phyloP scores from a whole-genome alignment of 306 rosid genomes.

The Vachellia pachyceras region DNA sequence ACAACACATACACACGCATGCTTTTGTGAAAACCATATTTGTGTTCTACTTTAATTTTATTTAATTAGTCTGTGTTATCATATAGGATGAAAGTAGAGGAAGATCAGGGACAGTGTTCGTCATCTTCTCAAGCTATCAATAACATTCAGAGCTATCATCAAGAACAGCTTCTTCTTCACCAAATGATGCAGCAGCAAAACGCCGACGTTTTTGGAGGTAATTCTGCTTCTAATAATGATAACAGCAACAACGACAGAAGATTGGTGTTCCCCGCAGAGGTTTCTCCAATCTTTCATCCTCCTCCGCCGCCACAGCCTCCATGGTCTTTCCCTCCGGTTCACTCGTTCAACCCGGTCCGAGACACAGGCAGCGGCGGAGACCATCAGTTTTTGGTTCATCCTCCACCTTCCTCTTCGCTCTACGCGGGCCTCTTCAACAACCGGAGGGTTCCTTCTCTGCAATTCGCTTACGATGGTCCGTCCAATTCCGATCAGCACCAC shows the following conservation, averaged over 20 bases:
- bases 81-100: constrained; percentile 57
- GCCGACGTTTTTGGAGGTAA: constrained; percentile 44
- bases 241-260: constrained; percentile 38
- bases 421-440: constrained; percentile 60
- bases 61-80: not conserved
- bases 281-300: constrained; percentile 60
- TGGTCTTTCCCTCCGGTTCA: constrained; percentile 77
- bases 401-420: constrained; percentile 53
- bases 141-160: constrained; percentile 64
- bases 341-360: constrained; percentile 52
- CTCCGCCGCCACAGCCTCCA: not conserved
- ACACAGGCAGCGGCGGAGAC: constrained; percentile 54
- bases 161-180: constrained; percentile 70
- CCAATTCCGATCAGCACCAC: constrained; percentile 61
- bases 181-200: constrained; percentile 55
- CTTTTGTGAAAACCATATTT: no score
- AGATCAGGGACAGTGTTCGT: constrained; percentile 69
- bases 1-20: not conserved
- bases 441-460: constrained; percentile 73
- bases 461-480: constrained; percentile 70
- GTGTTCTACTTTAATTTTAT: no score
- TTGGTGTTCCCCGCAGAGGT: constrained; percentile 58
- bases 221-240: not conserved
- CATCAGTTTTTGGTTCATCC: constrained; percentile 59
- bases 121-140: constrained; percentile 45